These are phyloP conservation scores for Andrographis paniculata DNA, from an alignment of 305 asterid genomes.

Conservation along the genomic window DNA sequence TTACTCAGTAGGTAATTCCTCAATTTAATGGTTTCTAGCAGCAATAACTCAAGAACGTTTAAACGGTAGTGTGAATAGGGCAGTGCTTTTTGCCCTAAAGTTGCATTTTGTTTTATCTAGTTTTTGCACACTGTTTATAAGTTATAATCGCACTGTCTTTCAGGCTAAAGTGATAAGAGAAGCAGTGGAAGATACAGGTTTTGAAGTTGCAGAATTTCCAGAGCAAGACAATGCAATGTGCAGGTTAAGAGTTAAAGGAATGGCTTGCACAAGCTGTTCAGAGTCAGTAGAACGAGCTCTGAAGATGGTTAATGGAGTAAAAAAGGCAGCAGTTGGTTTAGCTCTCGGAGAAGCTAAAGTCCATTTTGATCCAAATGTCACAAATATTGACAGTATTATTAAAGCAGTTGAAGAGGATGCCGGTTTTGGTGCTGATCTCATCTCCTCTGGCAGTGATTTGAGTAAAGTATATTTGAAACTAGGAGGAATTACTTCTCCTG, in stretches of 20 bases:
- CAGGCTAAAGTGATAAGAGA: constrained; percentile 78
- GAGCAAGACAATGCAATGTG: constrained; percentile 86
- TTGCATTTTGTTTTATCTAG: too few relatives aligned
- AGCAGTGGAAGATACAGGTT: constrained; percentile 94
- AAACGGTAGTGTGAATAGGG: too few relatives aligned
- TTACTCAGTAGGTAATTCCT: too few relatives aligned
- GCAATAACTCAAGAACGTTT: too few relatives aligned
- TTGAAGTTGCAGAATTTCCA: constrained; percentile 77
- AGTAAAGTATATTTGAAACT: constrained; percentile 65
- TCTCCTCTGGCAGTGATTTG: constrained; percentile 69
- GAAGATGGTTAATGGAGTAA: constrained; percentile 71
- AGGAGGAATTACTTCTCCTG: constrained; percentile 54
- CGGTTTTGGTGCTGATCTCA: constrained; percentile 86
- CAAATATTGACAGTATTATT: constrained; percentile 40
- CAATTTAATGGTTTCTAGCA: too few relatives aligned
- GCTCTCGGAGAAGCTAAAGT: constrained; percentile 96
- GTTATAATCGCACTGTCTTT: too few relatives aligned
- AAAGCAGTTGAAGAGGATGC: constrained; percentile 88
- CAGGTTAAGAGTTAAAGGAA: constrained; percentile 78
- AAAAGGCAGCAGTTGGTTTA: constrained; percentile 91
- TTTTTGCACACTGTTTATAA: too few relatives aligned
- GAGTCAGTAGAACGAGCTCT: constrained; percentile 91
- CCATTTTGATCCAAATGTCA: constrained; percentile 81
- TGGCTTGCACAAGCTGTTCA: constrained; percentile 99
- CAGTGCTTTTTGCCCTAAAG: too few relatives aligned